Evolutionary conservation across 441 rosid genomes (phyloP).

Genomic region (Populus hybrid): DNA sequence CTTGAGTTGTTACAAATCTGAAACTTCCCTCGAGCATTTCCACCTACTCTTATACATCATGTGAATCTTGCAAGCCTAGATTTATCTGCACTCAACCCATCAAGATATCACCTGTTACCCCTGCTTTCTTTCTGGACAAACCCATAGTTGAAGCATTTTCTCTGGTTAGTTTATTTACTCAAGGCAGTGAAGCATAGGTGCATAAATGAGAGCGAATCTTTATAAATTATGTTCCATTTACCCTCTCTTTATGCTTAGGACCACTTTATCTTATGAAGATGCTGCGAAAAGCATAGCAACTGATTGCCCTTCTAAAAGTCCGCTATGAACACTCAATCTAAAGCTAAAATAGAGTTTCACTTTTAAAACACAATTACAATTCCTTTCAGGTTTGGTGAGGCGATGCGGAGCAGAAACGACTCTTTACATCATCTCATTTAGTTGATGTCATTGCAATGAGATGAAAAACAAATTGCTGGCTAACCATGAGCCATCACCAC

Average conservation of each 20-base stretch:
- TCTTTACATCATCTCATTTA: neutral
- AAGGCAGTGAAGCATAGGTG: no score
- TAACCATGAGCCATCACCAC: neutral
- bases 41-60: neutral
- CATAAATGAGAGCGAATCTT: no score
- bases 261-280: neutral
- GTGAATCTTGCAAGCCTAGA: no score
- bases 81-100: no score
- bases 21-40: neutral
- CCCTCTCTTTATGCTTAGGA: neutral
- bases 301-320: neutral
- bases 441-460: neutral
- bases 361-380: neutral
- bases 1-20: neutral
- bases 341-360: neutral
- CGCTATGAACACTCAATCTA: neutral
- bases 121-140: no score
- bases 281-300: neutral
- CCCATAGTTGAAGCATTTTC: no score
- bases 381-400: neutral
- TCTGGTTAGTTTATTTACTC: no score
- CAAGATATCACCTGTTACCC: no score
- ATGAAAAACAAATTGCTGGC: neutral
- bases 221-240: no score
- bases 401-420: neutral